Conservation (phyloP, 805 yeast genomes). For the Suhomyces faveliae region DNA sequence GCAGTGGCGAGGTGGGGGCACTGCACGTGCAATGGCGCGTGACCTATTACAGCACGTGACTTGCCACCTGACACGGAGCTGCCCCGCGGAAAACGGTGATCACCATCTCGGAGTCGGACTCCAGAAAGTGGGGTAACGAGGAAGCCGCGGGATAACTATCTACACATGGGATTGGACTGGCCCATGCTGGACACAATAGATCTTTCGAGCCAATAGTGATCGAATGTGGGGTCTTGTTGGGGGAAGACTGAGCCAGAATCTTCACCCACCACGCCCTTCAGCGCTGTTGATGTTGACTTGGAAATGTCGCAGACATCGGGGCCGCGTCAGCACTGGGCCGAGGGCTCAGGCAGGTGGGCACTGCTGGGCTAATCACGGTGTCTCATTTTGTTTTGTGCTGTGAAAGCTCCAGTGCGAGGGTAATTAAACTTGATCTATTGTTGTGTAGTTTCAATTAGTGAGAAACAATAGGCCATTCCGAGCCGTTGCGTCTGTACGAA, state of each 20-base stretch:
- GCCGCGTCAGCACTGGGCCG: too few relatives aligned
- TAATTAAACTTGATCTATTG: not conserved
- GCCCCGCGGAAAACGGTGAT: not conserved
- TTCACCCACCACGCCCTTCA: too few relatives aligned
- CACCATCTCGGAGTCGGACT: constrained; percentile 1
- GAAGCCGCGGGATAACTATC: not conserved
- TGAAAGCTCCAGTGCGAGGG: too few relatives aligned
- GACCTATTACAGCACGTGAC: not conserved
- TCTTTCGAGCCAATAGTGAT: not conserved
- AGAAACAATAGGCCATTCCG: not conserved
- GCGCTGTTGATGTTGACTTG: too few relatives aligned
- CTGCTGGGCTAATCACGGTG: too few relatives aligned
- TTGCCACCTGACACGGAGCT: not conserved
- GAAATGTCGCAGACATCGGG: too few relatives aligned
- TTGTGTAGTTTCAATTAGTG: not conserved
- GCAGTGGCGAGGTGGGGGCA: not conserved
- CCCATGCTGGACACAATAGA: not conserved
- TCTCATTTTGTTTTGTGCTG: too few relatives aligned
- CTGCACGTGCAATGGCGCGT: not conserved
- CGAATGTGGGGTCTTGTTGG: not conserved
- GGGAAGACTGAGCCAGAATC: not conserved
- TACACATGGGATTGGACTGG: not conserved
- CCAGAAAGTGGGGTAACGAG: not conserved
- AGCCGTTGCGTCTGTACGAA: not conserved
- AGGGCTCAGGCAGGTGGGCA: too few relatives aligned